Base-by-base conservation (phyloP, 2,329 filamentous ascomycete genomes). In the Alternaria metachromatica region DNA sequence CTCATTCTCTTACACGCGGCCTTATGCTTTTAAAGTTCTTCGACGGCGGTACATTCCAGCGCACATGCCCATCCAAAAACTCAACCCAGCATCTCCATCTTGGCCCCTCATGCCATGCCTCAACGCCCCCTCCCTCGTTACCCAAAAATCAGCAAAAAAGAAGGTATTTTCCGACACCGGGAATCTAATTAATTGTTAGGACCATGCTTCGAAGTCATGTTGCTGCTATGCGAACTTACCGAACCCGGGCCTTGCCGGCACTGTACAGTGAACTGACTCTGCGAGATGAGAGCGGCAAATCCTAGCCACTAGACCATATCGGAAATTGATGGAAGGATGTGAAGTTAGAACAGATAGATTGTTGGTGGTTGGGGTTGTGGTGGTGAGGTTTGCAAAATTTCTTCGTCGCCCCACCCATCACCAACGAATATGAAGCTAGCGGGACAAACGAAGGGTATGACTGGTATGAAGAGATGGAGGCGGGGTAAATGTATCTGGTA, bases 291-390 rank as follows among this genome's bases (percentile, higher is more conserved):
- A 66, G 63, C 62, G 64, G 64, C 62, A 64, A 64, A 66, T 66
- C 61, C 62, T 64, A 66, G 62, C 62, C 62, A 64, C 61, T 64
- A 64, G 61, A 66, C 63, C 63, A 66, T 66, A 55, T 66, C 63
- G 63, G 63, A 66, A 25, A 46, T 63, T 63, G 56, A 63, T 66
- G 44, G 9, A 41, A 26, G 6, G 4, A 0, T 46, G 6, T 3
- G 3, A 1, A 23, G n/a, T 2, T 33, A 12, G 5, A 11, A 26
- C 4, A 0, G 3, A 30, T 55, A 45, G 13, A 23, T 56, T 1
- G 11, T 23, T 20, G 8, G 44, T 23, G 8, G n/a, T 30, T 7
- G 43, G 18, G n/a, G n/a, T 45, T 45, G 43, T 20, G 43, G n/a
- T 30, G 4, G 18, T 33, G 30, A 33, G 2, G 28, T 30, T 30